A percentile compares a stretch with the other conserved stretches of the same genome.
phyloP scores from a whole-genome alignment of 495 filamentous ascomycete species.

The Neurospora hispaniola region DNA sequence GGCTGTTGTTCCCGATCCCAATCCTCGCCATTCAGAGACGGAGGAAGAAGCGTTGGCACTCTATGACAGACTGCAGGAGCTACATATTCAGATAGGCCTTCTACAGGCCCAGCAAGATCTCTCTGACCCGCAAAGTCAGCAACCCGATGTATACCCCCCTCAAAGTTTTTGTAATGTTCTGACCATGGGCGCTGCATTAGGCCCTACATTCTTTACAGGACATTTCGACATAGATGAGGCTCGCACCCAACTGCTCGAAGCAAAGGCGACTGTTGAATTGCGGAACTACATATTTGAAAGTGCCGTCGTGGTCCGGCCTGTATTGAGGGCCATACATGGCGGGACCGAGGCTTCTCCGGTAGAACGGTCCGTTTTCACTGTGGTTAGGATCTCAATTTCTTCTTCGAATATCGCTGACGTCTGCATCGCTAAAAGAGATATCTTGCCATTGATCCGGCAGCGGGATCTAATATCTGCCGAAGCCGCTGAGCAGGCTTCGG shows the following conservation, averaged over 20 bases:
- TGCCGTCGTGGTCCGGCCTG: constrained; percentile 59
- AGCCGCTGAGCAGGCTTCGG: constrained; percentile 45
- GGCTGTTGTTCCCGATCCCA: neutral
- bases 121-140: constrained; percentile 1
- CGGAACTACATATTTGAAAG: constrained; percentile 55
- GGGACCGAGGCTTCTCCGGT: constrained; percentile 51
- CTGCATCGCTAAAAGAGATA: constrained; percentile 37
- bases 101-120: constrained; percentile 40
- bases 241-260: constrained; percentile 56
- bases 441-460: constrained; percentile 52
- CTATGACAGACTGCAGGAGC: constrained; percentile 57
- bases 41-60: constrained; percentile 56
- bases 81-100: constrained; percentile 58
- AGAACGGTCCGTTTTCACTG: constrained; percentile 46
- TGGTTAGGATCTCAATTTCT: constrained; percentile 3
- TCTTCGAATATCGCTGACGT: neutral
- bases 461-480: constrained; percentile 55
- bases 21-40: constrained; percentile 20
- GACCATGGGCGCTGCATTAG: neutral
- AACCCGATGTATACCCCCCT: neutral
- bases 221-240: constrained; percentile 37
- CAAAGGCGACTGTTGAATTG: constrained; percentile 55
- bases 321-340: constrained; percentile 64
- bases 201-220: neutral
- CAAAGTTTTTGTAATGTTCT: neutral